Conservation (phyloP, 176 grass and related monocot species). For the Tillandsia leiboldiana region DNA sequence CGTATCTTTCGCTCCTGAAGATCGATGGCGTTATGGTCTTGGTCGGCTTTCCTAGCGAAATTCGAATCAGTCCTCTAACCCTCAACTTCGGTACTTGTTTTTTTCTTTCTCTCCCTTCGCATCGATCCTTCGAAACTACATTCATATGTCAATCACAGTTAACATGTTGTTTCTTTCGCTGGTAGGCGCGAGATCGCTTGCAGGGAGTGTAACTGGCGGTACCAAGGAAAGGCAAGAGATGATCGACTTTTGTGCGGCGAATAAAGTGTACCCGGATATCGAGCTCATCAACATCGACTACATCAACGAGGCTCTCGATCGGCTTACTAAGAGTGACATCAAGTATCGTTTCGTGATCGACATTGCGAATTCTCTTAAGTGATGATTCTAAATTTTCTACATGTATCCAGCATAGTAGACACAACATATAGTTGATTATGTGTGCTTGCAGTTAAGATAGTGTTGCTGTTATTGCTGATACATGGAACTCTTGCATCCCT, state of each 20-base stretch:
- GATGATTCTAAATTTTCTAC: too few species aligned
- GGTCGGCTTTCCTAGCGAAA: conserved; percentile 52
- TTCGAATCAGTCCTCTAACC: conserved; percentile 43
- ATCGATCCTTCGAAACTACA: too few species aligned
- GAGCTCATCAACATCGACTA: conserved; percentile 73
- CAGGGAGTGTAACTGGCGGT: conserved; percentile 47
- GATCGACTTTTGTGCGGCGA: conserved; percentile 55
- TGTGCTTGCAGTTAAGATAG: too few species aligned
- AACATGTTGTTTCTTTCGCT: too few species aligned
- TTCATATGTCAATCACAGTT: too few species aligned
- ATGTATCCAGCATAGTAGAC: too few species aligned
- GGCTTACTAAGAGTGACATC: conserved; percentile 29
- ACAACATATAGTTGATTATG: too few species aligned
- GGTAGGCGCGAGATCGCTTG: conserved; percentile 40
- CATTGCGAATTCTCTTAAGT: too few species aligned
- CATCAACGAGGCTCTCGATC: conserved; percentile 57
- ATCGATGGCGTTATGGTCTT: conserved; percentile 52
- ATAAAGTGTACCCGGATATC: conserved; percentile 63
- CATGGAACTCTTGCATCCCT: too few species aligned
- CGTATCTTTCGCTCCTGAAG: conserved; percentile 60
- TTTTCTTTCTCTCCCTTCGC: background rate
- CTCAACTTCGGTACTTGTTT: conserved; percentile 41
- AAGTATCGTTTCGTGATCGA: too few species aligned
- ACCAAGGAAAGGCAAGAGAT: conserved; percentile 55
- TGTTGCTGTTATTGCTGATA: too few species aligned